Percentiles rank a stretch among this genome's conserved stretches.
Evolutionary conservation across 202 grass and related monocot species (phyloP).

Genomic region (Dendrocalamus latiflorus): DNA sequence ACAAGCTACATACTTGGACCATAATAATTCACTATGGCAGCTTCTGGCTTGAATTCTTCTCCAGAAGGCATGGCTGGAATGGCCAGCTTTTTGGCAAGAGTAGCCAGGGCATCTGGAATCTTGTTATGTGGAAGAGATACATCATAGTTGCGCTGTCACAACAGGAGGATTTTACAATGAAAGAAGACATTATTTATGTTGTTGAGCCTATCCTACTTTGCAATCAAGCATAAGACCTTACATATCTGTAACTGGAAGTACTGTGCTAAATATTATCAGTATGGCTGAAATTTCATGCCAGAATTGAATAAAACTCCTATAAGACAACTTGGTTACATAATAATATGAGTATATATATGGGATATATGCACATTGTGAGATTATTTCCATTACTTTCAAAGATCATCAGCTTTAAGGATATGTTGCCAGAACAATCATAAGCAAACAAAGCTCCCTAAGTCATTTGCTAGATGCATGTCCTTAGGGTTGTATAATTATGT

Average conservation of each 20-base stretch:
- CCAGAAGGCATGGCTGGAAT: slow-evolving; percentile 61
- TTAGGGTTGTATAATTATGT: background rate
- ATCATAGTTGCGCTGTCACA: slow-evolving; percentile 77
- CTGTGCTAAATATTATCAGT: background rate
- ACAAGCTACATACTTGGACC: slow-evolving; percentile 69
- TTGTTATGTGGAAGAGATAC: slow-evolving; percentile 69
- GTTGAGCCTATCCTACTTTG: background rate
- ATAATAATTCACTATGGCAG: slow-evolving; percentile 95
- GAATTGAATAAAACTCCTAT: background rate
- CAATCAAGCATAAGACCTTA: background rate
- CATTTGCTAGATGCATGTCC: background rate
- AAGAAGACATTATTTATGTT: background rate
- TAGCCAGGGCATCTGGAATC: slow-evolving; percentile 58
- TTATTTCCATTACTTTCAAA: background rate
- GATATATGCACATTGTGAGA: background rate
- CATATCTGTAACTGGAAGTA: background rate
- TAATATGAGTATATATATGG: background rate
- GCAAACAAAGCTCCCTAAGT: background rate
- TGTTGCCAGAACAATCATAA: background rate
- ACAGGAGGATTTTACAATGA: slow-evolving; percentile 10
- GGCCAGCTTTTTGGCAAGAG: slow-evolving; percentile 71
- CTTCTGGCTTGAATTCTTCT: slow-evolving; percentile 72
- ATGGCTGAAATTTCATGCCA: background rate
- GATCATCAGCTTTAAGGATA: background rate
- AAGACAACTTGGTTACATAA: background rate